Evolutionary conservation across 805 yeast genomes (phyloP), one percentile per base, ranked within the genome.

Genomic region (Saccharomycopsis sp.): DNA sequence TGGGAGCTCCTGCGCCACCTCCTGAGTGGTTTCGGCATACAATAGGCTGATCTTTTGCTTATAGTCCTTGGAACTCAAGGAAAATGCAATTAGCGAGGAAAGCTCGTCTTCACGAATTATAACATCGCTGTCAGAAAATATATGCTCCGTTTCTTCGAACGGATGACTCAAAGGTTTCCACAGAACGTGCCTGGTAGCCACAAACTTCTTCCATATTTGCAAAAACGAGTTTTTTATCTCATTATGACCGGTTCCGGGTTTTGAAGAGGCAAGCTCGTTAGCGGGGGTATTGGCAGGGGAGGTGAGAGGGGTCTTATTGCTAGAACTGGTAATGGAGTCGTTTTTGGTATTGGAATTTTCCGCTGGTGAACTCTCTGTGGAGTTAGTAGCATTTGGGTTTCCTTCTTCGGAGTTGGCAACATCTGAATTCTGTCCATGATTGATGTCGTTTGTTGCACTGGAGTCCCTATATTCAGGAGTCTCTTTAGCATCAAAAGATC

Each of bases 81-180:
- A 92, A 66, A 94, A 91, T 0, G 98, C 96, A 62, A 95, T 89
- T 60, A 94, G 72, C 0, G 98, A 91, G 65, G 95, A 87, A 8
- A 98, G 99, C 68, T 94, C 99, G 69, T 90, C 97, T 66, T 94
- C 99, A 54, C 99, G 75, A 8, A 94, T 92, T 58, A 94, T 85
- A 20, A 94, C 96, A 69, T 89, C 90, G 5, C 96, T 89, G 67
- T 95, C 98, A 18, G 89, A 90, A 74, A 94, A 94, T 1, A 92
- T 82, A 68, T 94, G 98, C 67, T 94, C 98, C 0, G 86, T 79
- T 0, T 91, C 79, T 1, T 72, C 62, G 1, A 91, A 75, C 1
- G 98, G 97, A 70, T 91, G 91, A 18, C 81, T 85, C 37, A 94
- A 74, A 0, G 97, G 96, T 63, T 89, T 91, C 98, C 98, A 95